phyloP scores from a whole-genome alignment of 2,329 filamentous ascomycete genomes.

The Aureobasidium sp. region DNA sequence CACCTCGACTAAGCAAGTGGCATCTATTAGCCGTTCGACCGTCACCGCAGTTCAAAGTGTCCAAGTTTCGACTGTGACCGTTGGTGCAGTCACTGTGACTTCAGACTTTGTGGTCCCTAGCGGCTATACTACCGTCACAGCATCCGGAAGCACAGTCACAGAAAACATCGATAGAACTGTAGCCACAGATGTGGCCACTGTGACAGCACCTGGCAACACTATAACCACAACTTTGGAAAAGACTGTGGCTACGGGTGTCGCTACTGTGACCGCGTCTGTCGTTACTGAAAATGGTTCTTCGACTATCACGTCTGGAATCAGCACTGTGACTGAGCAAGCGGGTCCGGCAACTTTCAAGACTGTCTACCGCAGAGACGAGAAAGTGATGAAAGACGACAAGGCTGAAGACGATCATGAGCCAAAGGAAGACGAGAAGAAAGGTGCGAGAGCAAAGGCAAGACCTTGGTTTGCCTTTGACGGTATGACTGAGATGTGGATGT shows the following conservation, averaged over 20 bases:
- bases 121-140: not conserved
- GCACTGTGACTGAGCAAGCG: too few species aligned
- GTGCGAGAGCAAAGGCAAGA: not conserved
- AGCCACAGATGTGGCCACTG: not conserved
- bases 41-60: not conserved
- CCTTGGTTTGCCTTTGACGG: not conserved
- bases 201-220: not conserved
- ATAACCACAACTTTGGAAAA: not conserved
- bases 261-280: not conserved
- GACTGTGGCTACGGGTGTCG: not conserved
- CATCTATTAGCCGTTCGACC: not conserved
- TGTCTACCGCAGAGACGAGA: not conserved
- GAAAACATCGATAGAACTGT: not conserved
- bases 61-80: not conserved
- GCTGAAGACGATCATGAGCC: not conserved
- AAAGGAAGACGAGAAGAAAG: not conserved
- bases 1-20: not conserved
- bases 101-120: not conserved
- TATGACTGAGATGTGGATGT: constrained; percentile 7
- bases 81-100: not conserved
- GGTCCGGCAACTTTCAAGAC: not conserved
- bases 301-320: too few species aligned
- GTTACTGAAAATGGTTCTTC: not conserved
- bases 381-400: not conserved
- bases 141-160: not conserved